phyloP scores from a whole-genome alignment of 352 stramenopile genomes.

The Thalassiosira hispida region DNA sequence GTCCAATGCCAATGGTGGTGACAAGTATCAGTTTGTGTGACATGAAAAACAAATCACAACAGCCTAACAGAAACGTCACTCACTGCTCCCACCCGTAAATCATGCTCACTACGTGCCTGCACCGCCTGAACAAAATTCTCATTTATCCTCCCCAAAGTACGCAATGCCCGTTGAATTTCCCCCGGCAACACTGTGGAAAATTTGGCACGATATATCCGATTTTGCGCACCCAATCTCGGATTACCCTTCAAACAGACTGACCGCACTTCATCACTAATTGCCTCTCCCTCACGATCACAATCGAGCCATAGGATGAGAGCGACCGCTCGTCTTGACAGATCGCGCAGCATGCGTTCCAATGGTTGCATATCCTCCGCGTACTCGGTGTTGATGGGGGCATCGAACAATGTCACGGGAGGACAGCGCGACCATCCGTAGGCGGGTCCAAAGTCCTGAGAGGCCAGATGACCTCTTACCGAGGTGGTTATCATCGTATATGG shows the following conservation, averaged over 20 bases:
- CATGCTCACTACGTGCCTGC: conserved; percentile 84
- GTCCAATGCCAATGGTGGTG: background rate
- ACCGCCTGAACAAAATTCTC: conserved; percentile 86
- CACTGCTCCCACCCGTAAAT: conserved; percentile 86
- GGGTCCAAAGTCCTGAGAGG: conserved; percentile 95
- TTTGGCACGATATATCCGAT: conserved; percentile 83
- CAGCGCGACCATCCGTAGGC: conserved; percentile 94
- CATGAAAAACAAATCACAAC: background rate
- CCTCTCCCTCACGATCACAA: conserved; percentile 99
- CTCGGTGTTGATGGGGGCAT: conserved; percentile 72
- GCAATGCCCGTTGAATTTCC: conserved; percentile 86
- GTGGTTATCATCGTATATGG: conserved; percentile 88
- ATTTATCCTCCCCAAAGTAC: conserved; percentile 81
- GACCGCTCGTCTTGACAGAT: conserved; percentile 51
- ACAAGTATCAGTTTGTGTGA: background rate
- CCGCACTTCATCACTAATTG: conserved; percentile 96
- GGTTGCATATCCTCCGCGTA: conserved; percentile 78
- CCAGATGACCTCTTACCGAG: conserved; percentile 97
- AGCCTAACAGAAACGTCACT: background rate
- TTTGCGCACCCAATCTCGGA: conserved; percentile 53
- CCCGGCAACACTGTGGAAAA: conserved; percentile 86
- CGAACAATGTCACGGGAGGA: conserved; percentile 93
- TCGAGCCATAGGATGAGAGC: conserved; percentile 95
- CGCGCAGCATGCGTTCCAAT: conserved; percentile 70
- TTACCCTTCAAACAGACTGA: conserved; percentile 76